Base-by-base conservation (phyloP, 2,329 filamentous ascomycete genomes). In the Penicillium vulpinum region DNA sequence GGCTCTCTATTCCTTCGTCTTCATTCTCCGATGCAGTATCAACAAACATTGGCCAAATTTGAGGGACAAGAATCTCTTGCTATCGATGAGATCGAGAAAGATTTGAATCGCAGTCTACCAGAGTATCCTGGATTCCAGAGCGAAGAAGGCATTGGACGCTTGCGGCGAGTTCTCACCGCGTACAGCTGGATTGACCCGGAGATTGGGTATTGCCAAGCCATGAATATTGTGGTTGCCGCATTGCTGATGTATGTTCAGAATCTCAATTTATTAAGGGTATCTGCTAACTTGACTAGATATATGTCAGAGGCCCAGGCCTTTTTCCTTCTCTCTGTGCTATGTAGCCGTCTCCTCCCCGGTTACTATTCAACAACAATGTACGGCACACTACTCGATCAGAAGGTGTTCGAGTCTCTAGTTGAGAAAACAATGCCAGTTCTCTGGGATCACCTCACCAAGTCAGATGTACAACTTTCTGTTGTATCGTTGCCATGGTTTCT, bases 341-440 rank as follows among this genome's bases (percentile, higher is more conserved):
- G 94, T 78, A 93, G 97, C 73, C 88, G 93, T 45, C 81, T 99
- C 2, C 85, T 97, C 4, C 94, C 94, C 0, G 94, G 94, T 5
- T 99, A 99, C 78, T 99, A 99, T 75, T 97, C 93, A 5, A 95
- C 90, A 18, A 99, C 95, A 63, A 99, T 99, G 94, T 99, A 99
- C 75, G 94, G 94, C 65, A 99, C 94, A 1, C 81, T 99, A 5
- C 83, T 99, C 38, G 94, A 99, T 70, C 94, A 99, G 70, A 91
- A 94, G 65, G 94, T 99, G 15, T 99, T 99, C 68, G 94, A 99
- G 77, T 95, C 90, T 2, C 81, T 99, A 4, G 94, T 99, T n/a
- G 94, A 99, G 75, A 94, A 91, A 78, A 99, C 94, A 1, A 97
- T 99, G 92, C 94, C 94, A 1, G 89, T 99, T 57, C 83, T 99